A percentile compares a stretch with the other conserved stretches of the same genome.
phyloP scores from a whole-genome alignment of 139 green algal species.

The Chlamydomonas schloesseri region DNA sequence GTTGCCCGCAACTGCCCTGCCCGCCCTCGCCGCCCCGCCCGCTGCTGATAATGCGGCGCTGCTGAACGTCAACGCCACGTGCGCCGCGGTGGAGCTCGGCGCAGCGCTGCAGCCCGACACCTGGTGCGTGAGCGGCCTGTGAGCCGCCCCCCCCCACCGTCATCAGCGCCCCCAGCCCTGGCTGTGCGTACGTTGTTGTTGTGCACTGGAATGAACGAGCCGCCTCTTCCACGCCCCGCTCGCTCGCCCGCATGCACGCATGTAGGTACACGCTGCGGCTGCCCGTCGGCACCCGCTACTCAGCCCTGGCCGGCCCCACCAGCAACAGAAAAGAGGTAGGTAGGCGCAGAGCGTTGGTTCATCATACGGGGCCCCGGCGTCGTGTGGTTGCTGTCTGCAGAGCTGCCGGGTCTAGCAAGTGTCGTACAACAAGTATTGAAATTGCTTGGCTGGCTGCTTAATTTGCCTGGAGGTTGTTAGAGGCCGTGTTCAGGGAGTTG shows the following conservation, averaged over 20 bases:
- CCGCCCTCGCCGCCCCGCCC: background rate
- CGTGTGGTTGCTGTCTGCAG: too few species aligned
- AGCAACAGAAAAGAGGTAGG: too few species aligned
- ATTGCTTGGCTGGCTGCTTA: too few species aligned
- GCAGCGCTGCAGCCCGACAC: background rate
- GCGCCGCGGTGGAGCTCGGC: constrained; percentile 3
- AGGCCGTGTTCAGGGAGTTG: too few species aligned
- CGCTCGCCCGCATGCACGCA: background rate
- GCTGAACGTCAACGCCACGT: constrained; percentile 9
- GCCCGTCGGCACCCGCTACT: background rate
- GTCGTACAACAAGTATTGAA: too few species aligned
- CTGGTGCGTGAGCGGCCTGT: background rate
- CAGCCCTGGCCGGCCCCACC: background rate
- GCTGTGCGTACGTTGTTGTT: background rate
- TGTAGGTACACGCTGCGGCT: constrained; percentile 22
- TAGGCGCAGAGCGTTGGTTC: too few species aligned
- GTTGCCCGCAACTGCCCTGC: background rate
- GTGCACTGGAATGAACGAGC: background rate
- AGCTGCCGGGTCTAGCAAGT: too few species aligned
- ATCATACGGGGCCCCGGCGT: too few species aligned
- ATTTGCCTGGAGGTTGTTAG: too few species aligned
- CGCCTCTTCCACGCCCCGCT: background rate
- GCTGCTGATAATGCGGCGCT: background rate
- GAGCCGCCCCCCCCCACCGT: background rate
- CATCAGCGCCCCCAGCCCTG: background rate